These are phyloP conservation scores for Botryosphaeria dothidea DNA, from an alignment of 2,329 filamentous ascomycete species.

Conservation along the genomic window DNA sequence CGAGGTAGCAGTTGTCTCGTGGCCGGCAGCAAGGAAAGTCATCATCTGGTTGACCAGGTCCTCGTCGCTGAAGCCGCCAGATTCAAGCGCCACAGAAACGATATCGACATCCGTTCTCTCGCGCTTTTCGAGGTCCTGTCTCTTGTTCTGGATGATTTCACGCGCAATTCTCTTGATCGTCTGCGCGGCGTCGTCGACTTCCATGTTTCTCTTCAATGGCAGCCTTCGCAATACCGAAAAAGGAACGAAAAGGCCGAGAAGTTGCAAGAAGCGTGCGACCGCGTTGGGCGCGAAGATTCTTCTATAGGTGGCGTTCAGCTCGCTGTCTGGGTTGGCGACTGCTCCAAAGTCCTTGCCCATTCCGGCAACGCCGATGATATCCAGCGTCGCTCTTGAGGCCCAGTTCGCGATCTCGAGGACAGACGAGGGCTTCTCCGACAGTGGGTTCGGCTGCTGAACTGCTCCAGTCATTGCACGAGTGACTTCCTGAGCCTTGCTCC, in stretches of 20 bases:
- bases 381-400: constrained; percentile 55
- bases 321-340: constrained; percentile 51
- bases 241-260: constrained; percentile 65
- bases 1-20: constrained; percentile 59
- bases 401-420: constrained; percentile 48
- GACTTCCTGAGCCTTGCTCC: constrained; percentile 49
- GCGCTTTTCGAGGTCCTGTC: constrained; percentile 52
- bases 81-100: constrained; percentile 75
- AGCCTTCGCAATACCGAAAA: constrained; percentile 61
- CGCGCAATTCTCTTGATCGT: constrained; percentile 61
- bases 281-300: constrained; percentile 51
- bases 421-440: constrained; percentile 27
- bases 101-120: constrained; percentile 67
- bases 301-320: constrained; percentile 54
- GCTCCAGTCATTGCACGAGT: constrained; percentile 34
- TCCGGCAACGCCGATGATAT: constrained; percentile 60
- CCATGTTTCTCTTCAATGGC: constrained; percentile 68
- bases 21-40: constrained; percentile 77
- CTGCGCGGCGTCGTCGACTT: constrained; percentile 36
- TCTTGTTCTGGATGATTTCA: constrained; percentile 71
- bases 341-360: constrained; percentile 59
- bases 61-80: constrained; percentile 73
- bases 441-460: constrained; percentile 27
- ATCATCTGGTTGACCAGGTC: constrained; percentile 86
- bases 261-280: constrained; percentile 56